Base-by-base conservation (phyloP, 108 stramenopile species). In the Craspedostauros australis region DNA sequence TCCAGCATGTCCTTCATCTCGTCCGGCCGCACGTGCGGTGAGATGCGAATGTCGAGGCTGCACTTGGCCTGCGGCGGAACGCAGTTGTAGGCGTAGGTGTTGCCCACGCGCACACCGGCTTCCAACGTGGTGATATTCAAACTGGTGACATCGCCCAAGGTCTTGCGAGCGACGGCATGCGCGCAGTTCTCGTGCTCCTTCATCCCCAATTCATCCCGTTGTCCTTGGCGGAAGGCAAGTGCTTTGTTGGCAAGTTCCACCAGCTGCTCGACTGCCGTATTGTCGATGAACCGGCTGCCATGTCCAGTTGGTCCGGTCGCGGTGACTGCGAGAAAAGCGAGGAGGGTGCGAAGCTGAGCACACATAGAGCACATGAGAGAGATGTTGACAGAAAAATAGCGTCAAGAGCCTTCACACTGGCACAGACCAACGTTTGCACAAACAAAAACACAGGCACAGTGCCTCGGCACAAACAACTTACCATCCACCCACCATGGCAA, bases 281-380 rank as follows among this genome's bases (percentile, higher is more conserved):
- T 60, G 19, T 94, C 82, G 63, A 98, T 93, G 58, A 98, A 98
- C 3, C 97, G 78, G 46, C 83, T 86, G 23, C 92, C 97, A 58
- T 98, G 97, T 26, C 97, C 95, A 0, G 97, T 98, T 14, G 79
- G 83, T 1, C 97, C 97, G 2, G 61, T 65, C 19, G 95, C 92
- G 16, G 71, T 91, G 7, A 98, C 81, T 31, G 87, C 67, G 4
- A 96, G 66, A 12, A 36, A 36, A 36, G 9, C 12, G 34, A 12
- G 12, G 12, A 12, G 34, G 12, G 12, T 12, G 9, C 11, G 34
- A 12, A 12, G 12, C 12, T 36, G 12, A 36, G 12, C 9, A 36
- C 9, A 36, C 11, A 36, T 9, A 36, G 9, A 36, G 9, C 34
- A 36, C 11, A 9, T 9, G 12, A 36, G 11, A 9, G 12, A 36